A percentile compares a stretch with the other conserved stretches of the same genome.
phyloP scores from a whole-genome alignment of 1,284 basidiomycete genomes.

The Binderoboletus segoi region DNA sequence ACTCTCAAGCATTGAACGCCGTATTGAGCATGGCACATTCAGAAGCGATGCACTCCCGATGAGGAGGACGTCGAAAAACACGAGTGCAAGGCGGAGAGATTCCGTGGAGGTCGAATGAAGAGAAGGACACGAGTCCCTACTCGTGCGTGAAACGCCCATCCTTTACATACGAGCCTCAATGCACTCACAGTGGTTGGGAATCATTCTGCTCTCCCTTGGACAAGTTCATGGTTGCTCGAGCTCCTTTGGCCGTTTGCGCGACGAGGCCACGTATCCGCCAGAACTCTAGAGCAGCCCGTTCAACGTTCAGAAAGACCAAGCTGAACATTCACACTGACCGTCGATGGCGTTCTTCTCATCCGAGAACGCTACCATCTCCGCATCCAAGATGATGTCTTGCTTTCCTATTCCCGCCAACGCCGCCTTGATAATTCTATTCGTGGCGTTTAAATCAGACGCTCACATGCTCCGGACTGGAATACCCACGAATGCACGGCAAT shows the following conservation, averaged over 20 bases:
- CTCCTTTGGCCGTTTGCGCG: slow-evolving; percentile 57
- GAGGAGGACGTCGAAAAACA: slow-evolving; percentile 82
- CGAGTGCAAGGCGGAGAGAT: slow-evolving; percentile 68
- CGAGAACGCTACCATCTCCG: slow-evolving; percentile 85
- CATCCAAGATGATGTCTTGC: slow-evolving; percentile 73
- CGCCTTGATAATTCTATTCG: slow-evolving; percentile 57
- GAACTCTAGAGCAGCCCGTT: slow-evolving; percentile 52
- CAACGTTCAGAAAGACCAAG: background rate
- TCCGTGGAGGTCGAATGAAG: slow-evolving; percentile 47
- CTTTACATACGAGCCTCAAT: background rate
- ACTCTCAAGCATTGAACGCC: slow-evolving; percentile 63
- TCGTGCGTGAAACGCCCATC: background rate
- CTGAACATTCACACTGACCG: slow-evolving; percentile 43
- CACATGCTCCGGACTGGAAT: background rate
- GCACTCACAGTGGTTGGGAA: slow-evolving; percentile 27
- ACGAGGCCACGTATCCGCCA: slow-evolving; percentile 68
- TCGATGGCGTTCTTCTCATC: slow-evolving; percentile 55
- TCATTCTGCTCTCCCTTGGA: slow-evolving; percentile 18
- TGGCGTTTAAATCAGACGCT: background rate
- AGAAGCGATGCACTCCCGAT: slow-evolving; percentile 64
- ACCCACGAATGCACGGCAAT: slow-evolving; percentile 65
- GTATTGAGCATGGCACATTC: slow-evolving; percentile 53
- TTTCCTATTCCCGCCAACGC: slow-evolving; percentile 50
- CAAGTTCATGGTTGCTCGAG: slow-evolving; percentile 35
- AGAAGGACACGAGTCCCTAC: slow-evolving; percentile 46